Percentiles rank a stretch among this genome's conserved stretches.
Conservation (phyloP, 2,329 filamentous ascomycete genomes). For the Clonostachys solani region DNA sequence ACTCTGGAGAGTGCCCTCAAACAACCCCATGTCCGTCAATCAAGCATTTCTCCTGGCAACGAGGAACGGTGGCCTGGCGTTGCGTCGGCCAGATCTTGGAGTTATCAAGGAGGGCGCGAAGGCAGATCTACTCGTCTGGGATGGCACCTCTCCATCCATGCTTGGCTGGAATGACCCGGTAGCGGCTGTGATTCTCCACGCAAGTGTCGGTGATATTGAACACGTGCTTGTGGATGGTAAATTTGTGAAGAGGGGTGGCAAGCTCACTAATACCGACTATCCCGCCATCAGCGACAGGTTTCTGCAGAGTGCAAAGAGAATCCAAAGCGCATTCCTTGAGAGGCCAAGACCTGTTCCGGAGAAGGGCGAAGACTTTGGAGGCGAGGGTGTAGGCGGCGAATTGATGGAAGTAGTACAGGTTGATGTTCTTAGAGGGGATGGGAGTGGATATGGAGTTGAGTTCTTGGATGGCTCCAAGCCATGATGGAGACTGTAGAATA, state of each 20-base stretch:
- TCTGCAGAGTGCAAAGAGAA: conserved; percentile 3
- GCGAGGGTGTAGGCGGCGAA: not conserved
- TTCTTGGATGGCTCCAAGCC: too few species aligned
- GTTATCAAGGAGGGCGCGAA: conserved; percentile 43
- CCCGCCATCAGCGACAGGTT: conserved; percentile 1
- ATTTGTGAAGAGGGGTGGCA: conserved; percentile 40
- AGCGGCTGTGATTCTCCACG: conserved; percentile 51
- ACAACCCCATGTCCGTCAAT: conserved; percentile 44
- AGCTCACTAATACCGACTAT: conserved; percentile 18
- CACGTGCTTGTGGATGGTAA: conserved; percentile 44
- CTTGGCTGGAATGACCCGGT: conserved; percentile 52
- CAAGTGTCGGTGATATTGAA: conserved; percentile 45
- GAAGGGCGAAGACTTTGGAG: conserved; percentile 1
- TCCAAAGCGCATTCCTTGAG: conserved; percentile 2
- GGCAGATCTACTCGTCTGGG: conserved; percentile 49
- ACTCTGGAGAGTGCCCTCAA: conserved; percentile 34
- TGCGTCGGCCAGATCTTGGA: conserved; percentile 46
- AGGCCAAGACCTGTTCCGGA: not conserved
- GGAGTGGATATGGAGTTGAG: conserved; percentile 1
- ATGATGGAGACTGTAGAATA: too few species aligned
- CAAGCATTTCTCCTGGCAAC: conserved; percentile 55
- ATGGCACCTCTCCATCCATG: conserved; percentile 41
- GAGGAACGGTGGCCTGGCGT: conserved; percentile 43
- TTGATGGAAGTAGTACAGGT: not conserved
- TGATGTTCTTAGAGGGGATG: conserved; percentile 1